These are phyloP conservation scores for Trichoderma sp. DNA, from an alignment of 2,329 filamentous ascomycete genomes.

Conservation along the genomic window DNA sequence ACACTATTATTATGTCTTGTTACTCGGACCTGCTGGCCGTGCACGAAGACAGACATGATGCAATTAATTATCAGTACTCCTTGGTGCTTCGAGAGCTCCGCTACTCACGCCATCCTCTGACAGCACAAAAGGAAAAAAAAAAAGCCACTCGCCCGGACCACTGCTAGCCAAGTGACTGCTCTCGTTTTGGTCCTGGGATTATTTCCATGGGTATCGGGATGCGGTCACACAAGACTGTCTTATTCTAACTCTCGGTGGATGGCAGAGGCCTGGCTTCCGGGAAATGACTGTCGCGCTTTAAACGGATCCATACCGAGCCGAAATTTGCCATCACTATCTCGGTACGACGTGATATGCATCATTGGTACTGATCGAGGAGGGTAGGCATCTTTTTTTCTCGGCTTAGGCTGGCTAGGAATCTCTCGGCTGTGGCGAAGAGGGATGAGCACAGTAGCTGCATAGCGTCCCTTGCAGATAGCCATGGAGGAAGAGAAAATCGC, in stretches of 20 bases:
- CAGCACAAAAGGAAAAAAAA: neutral
- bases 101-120: conserved; percentile 13
- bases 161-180: neutral
- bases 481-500: neutral
- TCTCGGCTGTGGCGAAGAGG: neutral
- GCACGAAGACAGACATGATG: neutral
- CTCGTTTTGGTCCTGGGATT: neutral
- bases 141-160: neutral
- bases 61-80: neutral
- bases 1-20: neutral
- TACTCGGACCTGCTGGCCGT: neutral
- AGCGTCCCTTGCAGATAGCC: conserved; percentile 2
- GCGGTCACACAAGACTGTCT: conserved; percentile 12
- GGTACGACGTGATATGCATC: neutral
- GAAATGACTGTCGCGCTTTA: conserved; percentile 7
- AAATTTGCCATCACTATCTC: neutral
- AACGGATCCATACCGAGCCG: conserved; percentile 1
- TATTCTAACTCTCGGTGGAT: neutral
- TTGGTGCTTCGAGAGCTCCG: neutral
- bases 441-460: neutral
- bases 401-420: neutral
- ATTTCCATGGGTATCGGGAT: neutral
- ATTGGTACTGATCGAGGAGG: neutral
- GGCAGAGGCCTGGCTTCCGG: neutral
- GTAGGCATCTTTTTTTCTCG: neutral